These are phyloP conservation scores for Talaromyces islandicus DNA, from an alignment of 2,329 filamentous ascomycete genomes.

Conservation along the genomic window DNA sequence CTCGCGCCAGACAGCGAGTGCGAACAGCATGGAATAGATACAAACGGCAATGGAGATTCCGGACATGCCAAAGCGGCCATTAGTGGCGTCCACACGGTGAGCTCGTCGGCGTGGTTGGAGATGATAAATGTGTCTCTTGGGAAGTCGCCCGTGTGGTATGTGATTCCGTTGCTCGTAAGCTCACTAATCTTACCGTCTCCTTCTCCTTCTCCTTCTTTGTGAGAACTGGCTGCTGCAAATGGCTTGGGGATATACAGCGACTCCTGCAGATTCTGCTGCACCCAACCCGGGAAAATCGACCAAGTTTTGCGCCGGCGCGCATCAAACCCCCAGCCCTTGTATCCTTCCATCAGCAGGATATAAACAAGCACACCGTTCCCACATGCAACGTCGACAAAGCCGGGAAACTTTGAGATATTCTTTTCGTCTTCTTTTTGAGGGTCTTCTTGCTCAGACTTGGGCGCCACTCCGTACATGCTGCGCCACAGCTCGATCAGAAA, in stretches of 20 bases:
- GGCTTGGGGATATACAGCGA: slow-evolving; percentile 55
- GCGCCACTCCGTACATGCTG: slow-evolving; percentile 62
- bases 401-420: slow-evolving; percentile 56
- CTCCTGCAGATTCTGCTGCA: slow-evolving; percentile 50
- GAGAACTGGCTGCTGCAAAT: slow-evolving; percentile 25
- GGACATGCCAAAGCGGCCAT: slow-evolving; percentile 59
- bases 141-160: slow-evolving; percentile 56
- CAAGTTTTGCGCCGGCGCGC: slow-evolving; percentile 81
- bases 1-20: slow-evolving; percentile 71
- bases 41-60: slow-evolving; percentile 66
- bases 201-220: background rate
- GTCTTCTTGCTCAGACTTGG: slow-evolving; percentile 14
- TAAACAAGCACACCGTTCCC: slow-evolving; percentile 89
- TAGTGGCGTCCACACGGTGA: slow-evolving; percentile 92
- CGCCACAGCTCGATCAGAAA: slow-evolving; percentile 90
- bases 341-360: slow-evolving; percentile 75
- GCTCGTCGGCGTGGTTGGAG: slow-evolving; percentile 93
- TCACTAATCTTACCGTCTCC: background rate
- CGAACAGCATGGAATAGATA: slow-evolving; percentile 93
- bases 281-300: slow-evolving; percentile 57
- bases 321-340: slow-evolving; percentile 84
- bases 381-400: slow-evolving; percentile 93
- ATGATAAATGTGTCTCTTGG: slow-evolving; percentile 77
- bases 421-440: background rate
- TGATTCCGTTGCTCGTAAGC: slow-evolving; percentile 4